These are phyloP conservation scores for Hypoxylon lienhwacheense DNA, from an alignment of 495 filamentous ascomycete species.

Conservation along the genomic window DNA sequence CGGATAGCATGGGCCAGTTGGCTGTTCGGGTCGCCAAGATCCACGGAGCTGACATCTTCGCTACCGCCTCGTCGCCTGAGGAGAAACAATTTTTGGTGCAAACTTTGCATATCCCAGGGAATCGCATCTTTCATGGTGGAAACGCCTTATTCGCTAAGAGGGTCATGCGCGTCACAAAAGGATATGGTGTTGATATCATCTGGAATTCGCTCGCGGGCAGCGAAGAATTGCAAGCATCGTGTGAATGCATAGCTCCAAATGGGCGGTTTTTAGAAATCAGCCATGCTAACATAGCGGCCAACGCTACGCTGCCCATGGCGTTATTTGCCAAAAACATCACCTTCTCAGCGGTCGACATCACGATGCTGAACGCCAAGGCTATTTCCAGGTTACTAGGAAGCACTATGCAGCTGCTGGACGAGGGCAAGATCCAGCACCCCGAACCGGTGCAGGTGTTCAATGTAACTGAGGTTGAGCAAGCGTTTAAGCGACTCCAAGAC, in stretches of 20 bases:
- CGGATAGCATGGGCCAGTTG: constrained; percentile 3
- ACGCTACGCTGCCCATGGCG: constrained; percentile 3
- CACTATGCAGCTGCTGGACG: neutral
- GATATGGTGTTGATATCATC: constrained; percentile 6
- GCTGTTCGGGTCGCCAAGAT: constrained; percentile 5
- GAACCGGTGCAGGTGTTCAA: neutral
- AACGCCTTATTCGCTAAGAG: neutral
- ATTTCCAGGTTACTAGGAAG: neutral
- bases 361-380: neutral
- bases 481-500: constrained; percentile 3
- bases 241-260: constrained; percentile 1
- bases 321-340: constrained; percentile 1
- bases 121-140: constrained; percentile 1
- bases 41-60: constrained; percentile 7
- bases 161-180: constrained; percentile 1
- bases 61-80: neutral
- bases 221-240: constrained; percentile 4
- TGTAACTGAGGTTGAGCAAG: neutral
- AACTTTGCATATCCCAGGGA: constrained; percentile 1
- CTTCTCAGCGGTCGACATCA: constrained; percentile 4
- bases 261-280: constrained; percentile 7
- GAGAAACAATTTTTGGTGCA: constrained; percentile 2
- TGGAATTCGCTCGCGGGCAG: neutral
- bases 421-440: constrained; percentile 3
- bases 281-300: neutral